Base-by-base conservation (phyloP, 2,329 filamentous ascomycete genomes). In the Alternaria arbusti region DNA sequence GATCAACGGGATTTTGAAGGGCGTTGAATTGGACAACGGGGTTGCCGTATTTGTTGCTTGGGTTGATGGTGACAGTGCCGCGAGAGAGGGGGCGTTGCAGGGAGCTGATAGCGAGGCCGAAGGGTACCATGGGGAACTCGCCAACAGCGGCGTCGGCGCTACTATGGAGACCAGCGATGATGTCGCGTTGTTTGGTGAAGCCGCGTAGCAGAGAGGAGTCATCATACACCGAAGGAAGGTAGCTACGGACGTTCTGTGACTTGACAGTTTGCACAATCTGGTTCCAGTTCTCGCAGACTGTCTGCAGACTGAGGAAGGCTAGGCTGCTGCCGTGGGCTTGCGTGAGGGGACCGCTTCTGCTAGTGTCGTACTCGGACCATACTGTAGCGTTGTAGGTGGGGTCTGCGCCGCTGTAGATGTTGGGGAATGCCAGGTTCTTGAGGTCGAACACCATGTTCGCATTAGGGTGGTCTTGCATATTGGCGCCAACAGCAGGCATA, bases 61-160 rank as follows among this genome's bases (percentile, higher is more conserved):
- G 74, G 62, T 81, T 72, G 54, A 82, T 68, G 4, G 73, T 77
- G 55, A 82, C 73, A 15, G 77, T 79, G 22, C 81, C 81, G 44
- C 81, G 79, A 1, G 72, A 74, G 17, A 75, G 61, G 0, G 74
- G 70, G 6, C 72, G 71, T 45, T 74, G 69, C 26, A 73, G 54
- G 0, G 69, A 64, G 23, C 64, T 66, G 17, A 71, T 69, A 7
- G 72, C 70, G 7, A 70, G 67, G 8, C 72, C 70, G 22, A 71
- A 73, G 3, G 74, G 66, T 10, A 59, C 64, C 63, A 73, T 79
- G 44, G 68, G 73, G 44, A 75, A 74, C 47, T 80, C 78, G 15
- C 74, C 76, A 6, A 75, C 73, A 1, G 76, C 72, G 4, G 76
- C 73, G n/a, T 79, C 67, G 8, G 50, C 8, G 26, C 68, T 66